Evolutionary conservation across 2,329 filamentous ascomycete species (phyloP), one percentile per base, ranked within the genome.

Genomic region (Cladosporium oxysporum): DNA sequence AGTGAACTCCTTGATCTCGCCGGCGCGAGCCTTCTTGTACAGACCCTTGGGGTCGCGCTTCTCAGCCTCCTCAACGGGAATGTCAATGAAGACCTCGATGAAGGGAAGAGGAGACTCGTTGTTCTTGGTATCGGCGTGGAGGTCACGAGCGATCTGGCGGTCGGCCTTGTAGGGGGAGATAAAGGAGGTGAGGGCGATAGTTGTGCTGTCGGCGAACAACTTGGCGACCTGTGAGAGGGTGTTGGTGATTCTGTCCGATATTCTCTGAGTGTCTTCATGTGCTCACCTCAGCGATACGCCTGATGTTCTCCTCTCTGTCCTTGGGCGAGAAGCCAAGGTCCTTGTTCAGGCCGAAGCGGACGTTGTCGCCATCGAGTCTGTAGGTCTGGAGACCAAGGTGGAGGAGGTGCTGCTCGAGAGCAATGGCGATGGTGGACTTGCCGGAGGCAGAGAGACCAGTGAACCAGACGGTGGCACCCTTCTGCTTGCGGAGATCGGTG

Each of bases 311-410:
- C 78, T 94, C 96, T 73, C 95, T 89, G 83, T 97, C 93, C 76
- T 88, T 88, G 77, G 97, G 94, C 70, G 88, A 91, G 84, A 98
- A 99, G 18, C 94, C 94, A 12, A 99, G 87, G 83, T 98, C 94
- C 82, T 96, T 96, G 88, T 98, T 99, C 72, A 99, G 86, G 18
- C 95, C 95, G 83, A 98, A 97, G 68, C 95, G 94, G 71, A 99
- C 90, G 81, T 99, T 99, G 86, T 99, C 95, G 75, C 94, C 95
- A 81, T 99, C 95, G 33, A 99, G 89, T 62, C 95, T 89, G 86
- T 99, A 99, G 67, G 93, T 91, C 65, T 90, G 83, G 61, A 95
- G 83, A 52, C 90, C 90, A 12, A 92, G 85, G 79, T 96, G 93
- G 65, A 99, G 88, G 37, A 99, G 89, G 80, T 97, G 93, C 83